A percentile compares a stretch with the other conserved stretches of the same genome.
These are phyloP conservation scores for Geoglossum glabrum DNA, from an alignment of 495 filamentous ascomycete species.

Conservation along the genomic window DNA sequence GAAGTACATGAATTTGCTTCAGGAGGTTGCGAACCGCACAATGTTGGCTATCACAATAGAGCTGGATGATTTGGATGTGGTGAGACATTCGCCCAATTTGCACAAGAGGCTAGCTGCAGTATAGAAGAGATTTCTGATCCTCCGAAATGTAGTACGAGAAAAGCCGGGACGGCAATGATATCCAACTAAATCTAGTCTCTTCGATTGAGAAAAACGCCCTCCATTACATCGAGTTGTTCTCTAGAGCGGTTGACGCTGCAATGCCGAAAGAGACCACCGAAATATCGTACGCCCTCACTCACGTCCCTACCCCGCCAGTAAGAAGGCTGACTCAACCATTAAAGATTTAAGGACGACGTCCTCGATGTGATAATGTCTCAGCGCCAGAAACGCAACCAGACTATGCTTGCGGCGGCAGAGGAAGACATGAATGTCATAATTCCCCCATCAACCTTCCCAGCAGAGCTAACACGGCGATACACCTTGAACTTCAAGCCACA, in stretches of 20 bases:
- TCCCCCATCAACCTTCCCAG: conserved; percentile 49
- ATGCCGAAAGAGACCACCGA: conserved; percentile 65
- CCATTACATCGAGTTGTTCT: conserved; percentile 84
- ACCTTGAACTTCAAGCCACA: conserved; percentile 88
- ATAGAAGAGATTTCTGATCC: no score
- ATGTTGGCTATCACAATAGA: conserved; percentile 62
- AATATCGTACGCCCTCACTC: conserved; percentile 37
- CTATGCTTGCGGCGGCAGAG: conserved; percentile 44
- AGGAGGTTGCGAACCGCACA: conserved; percentile 66
- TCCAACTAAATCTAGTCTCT: conserved; percentile 49
- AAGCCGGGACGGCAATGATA: conserved; percentile 35
- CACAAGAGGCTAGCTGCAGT: background rate
- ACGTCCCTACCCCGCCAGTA: background rate
- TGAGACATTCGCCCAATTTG: conserved; percentile 18
- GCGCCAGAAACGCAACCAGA: conserved; percentile 67
- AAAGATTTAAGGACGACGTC: conserved; percentile 87
- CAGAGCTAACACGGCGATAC: conserved; percentile 83
- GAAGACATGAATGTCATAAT: conserved; percentile 39
- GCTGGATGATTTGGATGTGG: conserved; percentile 63
- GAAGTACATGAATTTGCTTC: conserved; percentile 84
- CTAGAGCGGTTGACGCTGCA: conserved; percentile 66
- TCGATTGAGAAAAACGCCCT: conserved; percentile 81
- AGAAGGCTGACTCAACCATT: background rate
- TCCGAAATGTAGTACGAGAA: conserved; percentile 44
- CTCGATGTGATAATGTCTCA: conserved; percentile 90